A percentile compares a stretch with the other conserved stretches of the same genome.
Evolutionary conservation across 129 eudicot species (phyloP).

Genomic region (carrot (Daucus carota)): DH1_v3.0 NC_030383.2:8712501-8713000

Average conservation of each 20-base stretch:
- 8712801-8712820: background rate
- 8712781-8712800: conserved; percentile 23
- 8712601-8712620: background rate
- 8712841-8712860: conserved; percentile 20
- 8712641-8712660: conserved; percentile 96
- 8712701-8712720: conserved; percentile 95
- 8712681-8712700: conserved; percentile 80
- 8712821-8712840: conserved; percentile 3
- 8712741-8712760: conserved; percentile 33
- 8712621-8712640: conserved; percentile 12
- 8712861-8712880: conserved; percentile 8
- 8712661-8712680: conserved; percentile 94
- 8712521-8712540: background rate
- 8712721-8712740: conserved; percentile 94
- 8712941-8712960: background rate
- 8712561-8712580: background rate
- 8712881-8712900: background rate
- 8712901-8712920: background rate
- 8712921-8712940: no score
- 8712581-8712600: background rate
- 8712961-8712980: background rate
- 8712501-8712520: conserved; percentile 47
- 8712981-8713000: no score
- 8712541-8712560: background rate
- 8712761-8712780: conserved; percentile 21